phyloP scores from a whole-genome alignment of 352 stramenopile genomes.

The Globisporangium viniferum region DNA sequence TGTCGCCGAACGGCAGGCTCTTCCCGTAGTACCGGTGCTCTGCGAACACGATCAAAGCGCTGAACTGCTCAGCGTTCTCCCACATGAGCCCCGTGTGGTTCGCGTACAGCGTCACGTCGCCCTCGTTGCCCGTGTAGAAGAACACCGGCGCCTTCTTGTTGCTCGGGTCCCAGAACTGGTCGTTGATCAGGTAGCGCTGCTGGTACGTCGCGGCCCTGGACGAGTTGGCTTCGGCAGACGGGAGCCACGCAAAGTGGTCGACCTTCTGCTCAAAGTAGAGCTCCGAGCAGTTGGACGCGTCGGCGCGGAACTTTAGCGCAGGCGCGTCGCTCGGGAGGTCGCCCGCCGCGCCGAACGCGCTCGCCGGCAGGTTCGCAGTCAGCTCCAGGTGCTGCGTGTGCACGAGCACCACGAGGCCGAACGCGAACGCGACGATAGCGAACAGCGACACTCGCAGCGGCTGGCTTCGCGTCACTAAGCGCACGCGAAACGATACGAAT shows the following conservation, averaged over 20 bases:
- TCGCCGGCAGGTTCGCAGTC: constrained; percentile 38
- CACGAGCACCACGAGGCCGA: constrained; percentile 67
- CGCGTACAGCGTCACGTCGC: constrained; percentile 92
- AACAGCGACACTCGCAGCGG: constrained; percentile 50
- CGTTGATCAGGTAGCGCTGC: constrained; percentile 89
- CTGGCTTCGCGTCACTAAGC: constrained; percentile 10
- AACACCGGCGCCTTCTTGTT: constrained; percentile 83
- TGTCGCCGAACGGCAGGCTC: constrained; percentile 72
- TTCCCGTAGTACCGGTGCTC: constrained; percentile 96
- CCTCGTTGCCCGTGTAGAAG: constrained; percentile 95
- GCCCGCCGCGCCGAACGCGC: constrained; percentile 24
- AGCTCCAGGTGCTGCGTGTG: constrained; percentile 62
- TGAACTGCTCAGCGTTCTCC: constrained; percentile 88
- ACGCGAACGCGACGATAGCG: constrained; percentile 37
- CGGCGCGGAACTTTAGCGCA: constrained; percentile 24
- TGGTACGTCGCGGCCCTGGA: constrained; percentile 58
- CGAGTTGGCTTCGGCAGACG: constrained; percentile 11
- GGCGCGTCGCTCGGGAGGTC: constrained; percentile 8
- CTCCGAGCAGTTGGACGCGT: constrained; percentile 76
- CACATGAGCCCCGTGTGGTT: constrained; percentile 95
- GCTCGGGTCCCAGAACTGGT: constrained; percentile 72
- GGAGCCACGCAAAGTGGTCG: constrained; percentile 86
- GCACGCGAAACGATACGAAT: background rate
- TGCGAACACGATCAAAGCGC: constrained; percentile 91
- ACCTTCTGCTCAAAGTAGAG: constrained; percentile 87